Percentiles rank a stretch among this genome's conserved stretches.
Conservation (phyloP, 1,139 yeast genomes). For the Zygoascus sp. region DNA sequence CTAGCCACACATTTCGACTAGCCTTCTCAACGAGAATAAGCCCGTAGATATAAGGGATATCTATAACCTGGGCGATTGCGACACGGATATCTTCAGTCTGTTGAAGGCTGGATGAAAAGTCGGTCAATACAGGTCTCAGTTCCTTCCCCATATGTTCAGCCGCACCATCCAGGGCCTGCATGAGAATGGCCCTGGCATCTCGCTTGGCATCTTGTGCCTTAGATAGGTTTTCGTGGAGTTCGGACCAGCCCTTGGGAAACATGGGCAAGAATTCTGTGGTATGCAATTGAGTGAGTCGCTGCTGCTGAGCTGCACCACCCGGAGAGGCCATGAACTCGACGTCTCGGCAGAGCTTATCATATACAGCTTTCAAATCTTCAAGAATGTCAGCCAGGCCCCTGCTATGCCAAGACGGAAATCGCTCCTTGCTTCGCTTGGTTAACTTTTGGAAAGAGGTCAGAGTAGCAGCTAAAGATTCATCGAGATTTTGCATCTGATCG, state of each 20-base stretch:
- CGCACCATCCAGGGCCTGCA: conserved; percentile 15
- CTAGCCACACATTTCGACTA: conserved; percentile 66
- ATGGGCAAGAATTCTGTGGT: conserved; percentile 23
- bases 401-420: neutral
- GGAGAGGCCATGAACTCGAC: conserved; percentile 26
- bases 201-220: conserved; percentile 22
- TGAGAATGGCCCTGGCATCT: conserved; percentile 20
- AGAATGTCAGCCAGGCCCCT: conserved; percentile 16
- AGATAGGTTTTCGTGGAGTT: conserved; percentile 7
- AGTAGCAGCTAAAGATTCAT: neutral
- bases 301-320: neutral
- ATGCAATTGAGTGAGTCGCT: conserved; percentile 13
- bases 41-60: conserved; percentile 79
- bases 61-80: conserved; percentile 52
- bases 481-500: conserved; percentile 1
- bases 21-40: conserved; percentile 64
- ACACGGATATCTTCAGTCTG: conserved; percentile 43
- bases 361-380: conserved; percentile 29
- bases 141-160: conserved; percentile 17
- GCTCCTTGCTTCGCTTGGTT: conserved; percentile 9
- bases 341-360: conserved; percentile 28
- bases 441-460: conserved; percentile 17
- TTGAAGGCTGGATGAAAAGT: conserved; percentile 34
- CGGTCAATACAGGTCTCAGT: conserved; percentile 30
- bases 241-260: conserved; percentile 5